These are phyloP conservation scores for Fraxinus sp. DNA, from an alignment of 305 asterid genomes.

Conservation along the genomic window DNA sequence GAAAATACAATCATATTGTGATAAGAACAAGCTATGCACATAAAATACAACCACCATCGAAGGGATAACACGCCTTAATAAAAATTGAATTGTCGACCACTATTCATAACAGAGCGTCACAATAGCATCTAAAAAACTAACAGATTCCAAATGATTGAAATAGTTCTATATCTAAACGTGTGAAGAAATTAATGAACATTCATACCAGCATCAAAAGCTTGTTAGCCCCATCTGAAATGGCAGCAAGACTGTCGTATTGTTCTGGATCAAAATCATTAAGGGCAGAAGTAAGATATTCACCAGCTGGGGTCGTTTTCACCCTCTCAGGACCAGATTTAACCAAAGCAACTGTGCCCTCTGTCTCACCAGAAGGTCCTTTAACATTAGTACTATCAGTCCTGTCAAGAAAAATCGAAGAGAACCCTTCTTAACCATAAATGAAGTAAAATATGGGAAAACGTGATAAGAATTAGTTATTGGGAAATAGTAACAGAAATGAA, in stretches of 20 bases:
- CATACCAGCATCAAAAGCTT: slow-evolving; percentile 98
- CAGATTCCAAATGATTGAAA: slow-evolving; percentile 17
- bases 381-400: slow-evolving; percentile 56
- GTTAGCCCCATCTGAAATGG: slow-evolving; percentile 98
- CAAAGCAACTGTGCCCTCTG: slow-evolving; percentile 70
- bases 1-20: background rate
- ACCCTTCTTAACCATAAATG: slow-evolving; percentile 15
- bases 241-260: slow-evolving; percentile 94
- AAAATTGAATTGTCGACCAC: slow-evolving; percentile 4
- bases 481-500: slow-evolving; percentile 32
- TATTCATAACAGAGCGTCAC: slow-evolving; percentile 6
- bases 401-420: slow-evolving; percentile 29
- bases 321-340: slow-evolving; percentile 71
- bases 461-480: slow-evolving; percentile 16
- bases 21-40: background rate
- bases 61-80: background rate
- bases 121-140: slow-evolving; percentile 14
- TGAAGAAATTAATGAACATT: slow-evolving; percentile 21
- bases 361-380: slow-evolving; percentile 61
- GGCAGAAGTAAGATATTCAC: slow-evolving; percentile 97
- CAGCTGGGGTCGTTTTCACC: slow-evolving; percentile 92
- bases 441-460: background rate
- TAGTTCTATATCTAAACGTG: slow-evolving; percentile 20
- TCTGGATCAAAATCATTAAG: slow-evolving; percentile 94
- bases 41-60: slow-evolving; percentile 1